Evolutionary conservation across 306 rosid species (phyloP).

Genomic region (Gleditsia sinensis): DNA sequence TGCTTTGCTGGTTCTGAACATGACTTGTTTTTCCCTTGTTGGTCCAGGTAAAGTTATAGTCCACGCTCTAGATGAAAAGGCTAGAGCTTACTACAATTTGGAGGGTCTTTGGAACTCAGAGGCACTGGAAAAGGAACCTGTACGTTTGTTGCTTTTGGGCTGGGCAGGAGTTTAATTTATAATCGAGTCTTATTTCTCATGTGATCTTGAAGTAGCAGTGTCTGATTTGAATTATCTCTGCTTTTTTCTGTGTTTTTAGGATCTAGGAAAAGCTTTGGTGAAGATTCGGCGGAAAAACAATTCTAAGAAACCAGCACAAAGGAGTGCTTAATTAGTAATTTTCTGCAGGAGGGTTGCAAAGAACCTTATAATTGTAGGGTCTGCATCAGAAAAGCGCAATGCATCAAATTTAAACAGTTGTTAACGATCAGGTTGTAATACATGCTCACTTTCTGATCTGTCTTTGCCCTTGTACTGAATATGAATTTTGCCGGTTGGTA

Average conservation of each 20-base stretch:
- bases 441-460: background rate
- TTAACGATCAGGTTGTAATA: constrained; percentile 13
- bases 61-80: constrained; percentile 95
- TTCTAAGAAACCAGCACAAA: constrained; percentile 72
- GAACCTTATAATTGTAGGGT: constrained; percentile 1
- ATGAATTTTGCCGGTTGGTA: background rate
- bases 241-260: constrained; percentile 50
- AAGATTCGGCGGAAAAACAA: constrained; percentile 87
- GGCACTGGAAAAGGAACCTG: constrained; percentile 53
- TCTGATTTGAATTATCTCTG: constrained; percentile 9
- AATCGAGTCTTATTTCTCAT: background rate
- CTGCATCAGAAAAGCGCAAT: background rate
- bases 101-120: constrained; percentile 71
- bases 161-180: too few species aligned
- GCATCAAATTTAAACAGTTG: constrained; percentile 17
- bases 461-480: background rate
- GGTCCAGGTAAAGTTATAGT: constrained; percentile 79
- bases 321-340: constrained; percentile 33
- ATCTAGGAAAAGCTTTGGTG: constrained; percentile 75
- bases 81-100: constrained; percentile 90
- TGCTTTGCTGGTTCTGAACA: constrained; percentile 14
- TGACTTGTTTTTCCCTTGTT: constrained; percentile 9
- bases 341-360: constrained; percentile 10
- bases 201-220: background rate
- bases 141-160: background rate